Base-by-base conservation (phyloP, 129 eudicot genomes). In the Centaurea solstitialis region DNA sequence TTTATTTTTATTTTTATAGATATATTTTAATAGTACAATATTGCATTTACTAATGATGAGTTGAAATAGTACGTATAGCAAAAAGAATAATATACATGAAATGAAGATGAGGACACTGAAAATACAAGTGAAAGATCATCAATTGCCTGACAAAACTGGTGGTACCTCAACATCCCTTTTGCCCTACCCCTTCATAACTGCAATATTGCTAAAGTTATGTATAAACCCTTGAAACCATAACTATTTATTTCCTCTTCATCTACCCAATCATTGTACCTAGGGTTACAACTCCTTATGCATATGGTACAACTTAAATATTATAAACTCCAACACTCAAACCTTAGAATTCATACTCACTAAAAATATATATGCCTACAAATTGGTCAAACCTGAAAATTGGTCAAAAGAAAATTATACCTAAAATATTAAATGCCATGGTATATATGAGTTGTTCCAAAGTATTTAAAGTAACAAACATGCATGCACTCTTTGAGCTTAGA, bases 121-220 rank as follows among this genome's bases (percentile, higher is more conserved):
- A 80, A 67, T 68, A 68, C 72, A 53, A 76, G 66, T 68, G 73
- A 76, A 70, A 38, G 35, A 70, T 76, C 13, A 82, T 82, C 47
- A 82, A 76, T 76, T 37, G 37, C n/a, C 81, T 59, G 85, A 82
- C 81, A 73, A 82, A 67, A n/a, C 68, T 73, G 75, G 53, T 71
- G n/a, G 71, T 50, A 17, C 80, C 20, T 79, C 72, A 57, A 69
- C 68, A 76, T 40, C 78, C 78, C 68, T 70, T 70, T 76, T 76
- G 68, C 82, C 61, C 77, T 71, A 39, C 77, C 73, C 57, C 40
- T 77, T 76, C 81, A 75, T 82, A 38, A 57, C 76, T 82, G 74
- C 79, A 80, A 57, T 57, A 57, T 57, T 57, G 18, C 45, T 13
- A 13, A 17, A 8, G 22, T 13, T 26, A 33, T 33, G 37, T 33